Evolutionary conservation across 2,329 filamentous ascomycete species (phyloP).

Genomic region (Pestalotiopsis sp.): DNA sequence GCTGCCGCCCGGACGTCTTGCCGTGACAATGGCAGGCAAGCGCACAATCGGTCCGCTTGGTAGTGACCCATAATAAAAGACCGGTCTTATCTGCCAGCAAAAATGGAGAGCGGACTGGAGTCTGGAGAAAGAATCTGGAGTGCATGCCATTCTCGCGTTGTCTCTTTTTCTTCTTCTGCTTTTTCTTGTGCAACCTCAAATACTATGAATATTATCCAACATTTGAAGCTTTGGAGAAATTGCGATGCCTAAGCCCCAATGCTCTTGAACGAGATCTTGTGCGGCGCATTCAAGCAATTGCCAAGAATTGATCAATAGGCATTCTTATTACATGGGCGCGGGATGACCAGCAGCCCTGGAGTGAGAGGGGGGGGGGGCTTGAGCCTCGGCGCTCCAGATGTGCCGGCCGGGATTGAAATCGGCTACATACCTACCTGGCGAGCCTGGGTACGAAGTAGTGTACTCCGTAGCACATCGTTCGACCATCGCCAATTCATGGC

Average conservation of each 20-base stretch:
- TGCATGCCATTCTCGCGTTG: background rate
- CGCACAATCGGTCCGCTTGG: background rate
- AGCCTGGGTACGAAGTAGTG: background rate
- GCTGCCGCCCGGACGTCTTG: too few species aligned
- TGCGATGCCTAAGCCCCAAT: background rate
- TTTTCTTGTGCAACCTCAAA: background rate
- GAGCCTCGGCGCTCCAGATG: background rate
- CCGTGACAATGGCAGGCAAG: background rate
- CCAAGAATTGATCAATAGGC: background rate
- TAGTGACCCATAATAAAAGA: background rate
- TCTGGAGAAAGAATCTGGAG: background rate
- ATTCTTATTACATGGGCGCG: background rate
- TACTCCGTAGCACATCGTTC: background rate
- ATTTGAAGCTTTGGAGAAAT: background rate
- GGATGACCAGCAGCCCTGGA: background rate
- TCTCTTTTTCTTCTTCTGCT: background rate
- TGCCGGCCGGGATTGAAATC: background rate
- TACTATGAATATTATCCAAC: background rate
- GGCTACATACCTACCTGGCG: background rate
- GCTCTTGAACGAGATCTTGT: background rate
- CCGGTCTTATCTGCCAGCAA: background rate
- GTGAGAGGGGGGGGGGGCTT: too few species aligned
- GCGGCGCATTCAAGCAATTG: conserved; percentile 5
- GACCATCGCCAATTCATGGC: background rate
- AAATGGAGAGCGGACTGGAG: background rate